phyloP scores from a whole-genome alignment of 805 yeast genomes.

The Peterozyma xylosa region DNA sequence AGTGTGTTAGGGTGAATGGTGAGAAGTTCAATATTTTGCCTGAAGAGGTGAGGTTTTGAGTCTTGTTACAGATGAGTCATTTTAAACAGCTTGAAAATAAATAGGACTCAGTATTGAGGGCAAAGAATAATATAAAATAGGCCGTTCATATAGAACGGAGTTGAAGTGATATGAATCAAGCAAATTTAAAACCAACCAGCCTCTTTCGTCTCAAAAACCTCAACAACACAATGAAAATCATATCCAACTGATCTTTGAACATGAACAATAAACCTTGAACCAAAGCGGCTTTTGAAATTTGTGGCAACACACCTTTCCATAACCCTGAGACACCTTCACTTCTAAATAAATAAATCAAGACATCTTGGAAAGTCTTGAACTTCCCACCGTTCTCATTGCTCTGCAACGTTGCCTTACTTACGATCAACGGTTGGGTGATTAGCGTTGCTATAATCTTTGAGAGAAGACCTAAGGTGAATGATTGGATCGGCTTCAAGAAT shows the following conservation, averaged over 20 bases:
- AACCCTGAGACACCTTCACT: constrained; percentile 60
- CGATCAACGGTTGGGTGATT: constrained; percentile 77
- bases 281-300: constrained; percentile 69
- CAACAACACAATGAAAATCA: constrained; percentile 7
- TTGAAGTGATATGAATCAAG: no score
- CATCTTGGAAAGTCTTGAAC: constrained; percentile 55
- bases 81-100: no score
- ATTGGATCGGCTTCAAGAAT: constrained; percentile 51
- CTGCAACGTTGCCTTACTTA: constrained; percentile 78
- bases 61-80: no score
- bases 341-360: constrained; percentile 49
- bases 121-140: no score
- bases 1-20: constrained; percentile 56
- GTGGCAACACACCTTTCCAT: constrained; percentile 80
- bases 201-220: constrained; percentile 2
- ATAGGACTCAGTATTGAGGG: no score
- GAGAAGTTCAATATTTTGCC: constrained; percentile 54
- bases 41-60: constrained; percentile 52
- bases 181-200: background rate
- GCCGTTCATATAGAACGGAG: no score
- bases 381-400: constrained; percentile 23
- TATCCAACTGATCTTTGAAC: constrained; percentile 60
- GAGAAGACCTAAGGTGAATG: constrained; percentile 68
- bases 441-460: constrained; percentile 77
- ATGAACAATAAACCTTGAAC: constrained; percentile 81